Evolutionary conservation across 2,329 filamentous ascomycete species (phyloP).

Genomic region (Calycina herbarum): DNA sequence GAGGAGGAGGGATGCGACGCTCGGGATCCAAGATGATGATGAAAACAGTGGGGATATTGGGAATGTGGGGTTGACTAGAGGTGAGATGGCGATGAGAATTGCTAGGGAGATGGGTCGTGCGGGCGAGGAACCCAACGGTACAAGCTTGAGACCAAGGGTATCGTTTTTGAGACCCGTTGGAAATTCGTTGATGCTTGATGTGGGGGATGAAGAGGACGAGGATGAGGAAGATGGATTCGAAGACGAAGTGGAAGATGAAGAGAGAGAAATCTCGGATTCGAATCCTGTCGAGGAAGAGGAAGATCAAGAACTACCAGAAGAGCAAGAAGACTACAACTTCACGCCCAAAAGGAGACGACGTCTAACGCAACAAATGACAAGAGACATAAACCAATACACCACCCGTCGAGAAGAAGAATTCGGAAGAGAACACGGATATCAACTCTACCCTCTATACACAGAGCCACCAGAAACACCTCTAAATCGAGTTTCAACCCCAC

Average conservation of each 20-base stretch:
- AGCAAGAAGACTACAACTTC: constrained; percentile 3
- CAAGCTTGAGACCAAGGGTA: not conserved
- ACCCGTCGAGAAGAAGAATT: constrained; percentile 5
- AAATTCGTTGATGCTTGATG: not conserved
- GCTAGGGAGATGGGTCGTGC: not conserved
- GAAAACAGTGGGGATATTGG: not conserved
- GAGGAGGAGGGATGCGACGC: not conserved
- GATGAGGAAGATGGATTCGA: not conserved
- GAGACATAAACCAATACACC: constrained; percentile 5
- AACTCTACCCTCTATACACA: not conserved
- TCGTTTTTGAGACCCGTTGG: not conserved
- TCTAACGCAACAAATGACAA: constrained; percentile 1
- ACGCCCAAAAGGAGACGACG: not conserved
- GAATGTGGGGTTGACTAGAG: too few relatives aligned
- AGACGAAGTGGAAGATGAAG: not conserved
- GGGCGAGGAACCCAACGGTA: not conserved
- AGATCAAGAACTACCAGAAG: not conserved
- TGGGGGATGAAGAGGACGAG: not conserved
- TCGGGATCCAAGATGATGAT: not conserved
- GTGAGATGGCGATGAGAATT: not conserved
- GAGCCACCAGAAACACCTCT: too few relatives aligned
- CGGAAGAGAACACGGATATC: not conserved
- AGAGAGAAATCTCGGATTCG: not conserved
- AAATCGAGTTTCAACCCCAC: not conserved
- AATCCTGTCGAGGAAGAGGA: not conserved